These are phyloP conservation scores for Cyberlindnera mississippiensis DNA, from an alignment of 805 yeast species.

Conservation along the genomic window DNA sequence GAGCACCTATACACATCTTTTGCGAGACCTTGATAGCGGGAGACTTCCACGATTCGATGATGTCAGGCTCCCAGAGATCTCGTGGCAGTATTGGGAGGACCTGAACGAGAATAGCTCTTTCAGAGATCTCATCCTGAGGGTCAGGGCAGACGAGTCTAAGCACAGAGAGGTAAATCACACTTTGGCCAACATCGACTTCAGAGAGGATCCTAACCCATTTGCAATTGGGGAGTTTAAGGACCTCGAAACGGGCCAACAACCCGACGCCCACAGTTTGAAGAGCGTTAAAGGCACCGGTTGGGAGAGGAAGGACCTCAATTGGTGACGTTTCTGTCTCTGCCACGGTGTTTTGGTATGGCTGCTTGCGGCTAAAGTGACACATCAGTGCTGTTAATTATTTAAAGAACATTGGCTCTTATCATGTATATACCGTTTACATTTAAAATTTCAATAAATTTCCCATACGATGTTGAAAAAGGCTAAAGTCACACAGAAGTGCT, in stretches of 20 bases:
- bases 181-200: conserved; percentile 55
- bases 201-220: conserved; percentile 63
- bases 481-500: no score
- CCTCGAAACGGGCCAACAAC: conserved; percentile 11
- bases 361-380: no score
- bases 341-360: no score
- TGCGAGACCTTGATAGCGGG: conserved; percentile 49
- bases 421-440: no score
- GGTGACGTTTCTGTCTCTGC: no score
- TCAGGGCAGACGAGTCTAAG: conserved; percentile 76
- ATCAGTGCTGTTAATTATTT: no score
- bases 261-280: conserved; percentile 12
- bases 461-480: no score
- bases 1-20: conserved; percentile 58
- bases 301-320: conserved; percentile 15
- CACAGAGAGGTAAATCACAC: conserved; percentile 81
- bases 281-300: conserved; percentile 16
- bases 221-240: conserved; percentile 41
- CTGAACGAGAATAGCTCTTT: conserved; percentile 48
- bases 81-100: conserved; percentile 56
- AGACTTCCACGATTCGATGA: conserved; percentile 45
- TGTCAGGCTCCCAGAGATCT: conserved; percentile 51
- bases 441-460: no score
- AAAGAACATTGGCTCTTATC: no score
- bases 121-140: conserved; percentile 53